Evolutionary conservation across 768 basidiomycete species (phyloP).

Genomic region (Exidia glandulosa): DNA sequence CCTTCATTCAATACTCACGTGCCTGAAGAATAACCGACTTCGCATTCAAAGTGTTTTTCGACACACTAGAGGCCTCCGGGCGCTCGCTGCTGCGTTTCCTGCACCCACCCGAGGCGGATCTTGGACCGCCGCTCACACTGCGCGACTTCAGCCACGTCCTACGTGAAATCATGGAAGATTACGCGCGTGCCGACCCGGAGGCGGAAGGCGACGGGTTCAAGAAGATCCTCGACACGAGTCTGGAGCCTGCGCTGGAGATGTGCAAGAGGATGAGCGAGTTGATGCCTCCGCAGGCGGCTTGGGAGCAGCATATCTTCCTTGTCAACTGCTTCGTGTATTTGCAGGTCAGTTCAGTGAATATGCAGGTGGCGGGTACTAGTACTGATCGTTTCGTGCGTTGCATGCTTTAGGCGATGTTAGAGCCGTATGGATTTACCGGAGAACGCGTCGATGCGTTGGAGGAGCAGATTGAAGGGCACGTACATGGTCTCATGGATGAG

Average conservation of each 20-base stretch:
- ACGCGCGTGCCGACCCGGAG: slow-evolving; percentile 74
- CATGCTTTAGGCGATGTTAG: slow-evolving; percentile 48
- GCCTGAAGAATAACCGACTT: slow-evolving; percentile 63
- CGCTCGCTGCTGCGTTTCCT: slow-evolving; percentile 38
- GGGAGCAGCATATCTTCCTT: slow-evolving; percentile 78
- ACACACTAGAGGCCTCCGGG: slow-evolving; percentile 77
- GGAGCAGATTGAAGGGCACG: slow-evolving; percentile 46
- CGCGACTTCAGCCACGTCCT: slow-evolving; percentile 77
- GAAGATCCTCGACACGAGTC: slow-evolving; percentile 70
- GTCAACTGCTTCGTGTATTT: slow-evolving; percentile 81
- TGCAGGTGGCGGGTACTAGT: not conserved
- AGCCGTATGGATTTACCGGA: slow-evolving; percentile 55
- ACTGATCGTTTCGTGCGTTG: not conserved
- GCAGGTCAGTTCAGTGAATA: slow-evolving; percentile 38
- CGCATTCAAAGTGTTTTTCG: slow-evolving; percentile 78
- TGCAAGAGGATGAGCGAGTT: slow-evolving; percentile 53
- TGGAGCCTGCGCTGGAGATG: slow-evolving; percentile 76
- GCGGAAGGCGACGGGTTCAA: slow-evolving; percentile 49
- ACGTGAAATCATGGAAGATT: slow-evolving; percentile 81
- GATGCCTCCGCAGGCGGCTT: slow-evolving; percentile 21
- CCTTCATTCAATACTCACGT: not conserved
- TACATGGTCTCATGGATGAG: slow-evolving; percentile 58
- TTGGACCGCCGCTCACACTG: slow-evolving; percentile 61
- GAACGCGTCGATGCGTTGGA: slow-evolving; percentile 50
- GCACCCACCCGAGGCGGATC: slow-evolving; percentile 44